phyloP scores from a whole-genome alignment of 2,329 filamentous ascomycete species.

The Fusarium begoniae region DNA sequence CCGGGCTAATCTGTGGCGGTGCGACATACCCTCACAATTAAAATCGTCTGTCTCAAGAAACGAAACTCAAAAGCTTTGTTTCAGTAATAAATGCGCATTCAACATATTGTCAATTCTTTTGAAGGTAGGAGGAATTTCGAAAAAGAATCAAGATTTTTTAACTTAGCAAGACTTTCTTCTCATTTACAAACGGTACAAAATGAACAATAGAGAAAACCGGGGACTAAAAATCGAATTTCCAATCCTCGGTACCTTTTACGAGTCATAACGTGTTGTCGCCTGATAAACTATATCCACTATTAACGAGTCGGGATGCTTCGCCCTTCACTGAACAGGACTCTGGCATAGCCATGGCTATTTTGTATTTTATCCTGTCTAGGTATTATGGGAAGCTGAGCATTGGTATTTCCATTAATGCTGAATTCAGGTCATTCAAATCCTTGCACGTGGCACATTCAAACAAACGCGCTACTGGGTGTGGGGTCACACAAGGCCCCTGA shows the following conservation, averaged over 20 bases:
- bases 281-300: neutral
- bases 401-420: neutral
- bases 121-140: neutral
- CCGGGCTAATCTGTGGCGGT: conserved; percentile 47
- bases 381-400: neutral
- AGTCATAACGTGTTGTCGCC: neutral
- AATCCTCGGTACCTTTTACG: neutral
- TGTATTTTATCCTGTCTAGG: neutral
- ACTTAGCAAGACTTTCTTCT: no score
- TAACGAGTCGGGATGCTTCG: neutral
- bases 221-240: neutral
- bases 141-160: neutral
- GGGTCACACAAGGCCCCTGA: conserved; percentile 18
- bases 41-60: conserved; percentile 9
- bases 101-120: no score
- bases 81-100: neutral
- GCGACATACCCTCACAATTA: conserved; percentile 33
- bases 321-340: no score
- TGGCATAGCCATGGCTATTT: no score
- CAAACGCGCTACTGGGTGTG: conserved; percentile 25
- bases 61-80: neutral
- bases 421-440: neutral
- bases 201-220: neutral
- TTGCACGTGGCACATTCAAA: conserved; percentile 22
- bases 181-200: neutral